Base-by-base conservation (phyloP, 305 asterid species). In the Fraxinus sp. region DNA sequence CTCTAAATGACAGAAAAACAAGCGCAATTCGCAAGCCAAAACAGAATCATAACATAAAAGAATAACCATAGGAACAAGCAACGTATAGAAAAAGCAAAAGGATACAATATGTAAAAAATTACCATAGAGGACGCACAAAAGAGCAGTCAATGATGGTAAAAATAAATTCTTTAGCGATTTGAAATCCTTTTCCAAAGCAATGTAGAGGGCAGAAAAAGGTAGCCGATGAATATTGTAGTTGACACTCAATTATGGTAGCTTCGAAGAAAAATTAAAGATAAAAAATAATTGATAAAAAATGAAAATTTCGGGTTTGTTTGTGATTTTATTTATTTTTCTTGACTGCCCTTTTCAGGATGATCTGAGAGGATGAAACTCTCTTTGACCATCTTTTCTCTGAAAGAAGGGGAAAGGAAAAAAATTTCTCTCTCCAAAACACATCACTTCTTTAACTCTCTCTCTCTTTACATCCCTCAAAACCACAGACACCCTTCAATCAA, bases 311-410 rank as follows among this genome's bases (percentile, higher is more conserved):
- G 87, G 80, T 66, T 73, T 68, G 68, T 24, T 59, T 39, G 82
- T 32, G 84, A 59, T 5, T 22, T 64, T 62, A 0, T 62, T 26
- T 64, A 64, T 64, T 77, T 81, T 78, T 82, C 77, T 82, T 83
- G 87, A 82, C 81, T 81, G 89, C 90, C 91, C 93, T 90, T 89
- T 87, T 86, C 93, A 90, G 93, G 91, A 92, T 91, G 97, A 93
- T 93, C 97, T 92, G 91, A 94, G 97, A 93, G 93, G 87, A 86
- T 86, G 86, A 88, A 88, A 85, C 86, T 89, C 93, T 87, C 97
- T 86, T 89, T 95, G 97, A 93, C 95, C 97, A 92, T 85, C 97
- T 89, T 77, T 59, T 88, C 87, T 92, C 96, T 91, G 98, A 90
- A 92, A 90, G 90, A 86, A 85, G 89, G 94, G 91, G 83, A 82